Percentiles rank a stretch among this genome's conserved stretches.
Conservation (phyloP, 345 rosid genomes). For the Zanthoxylum bungeanum region DNA sequence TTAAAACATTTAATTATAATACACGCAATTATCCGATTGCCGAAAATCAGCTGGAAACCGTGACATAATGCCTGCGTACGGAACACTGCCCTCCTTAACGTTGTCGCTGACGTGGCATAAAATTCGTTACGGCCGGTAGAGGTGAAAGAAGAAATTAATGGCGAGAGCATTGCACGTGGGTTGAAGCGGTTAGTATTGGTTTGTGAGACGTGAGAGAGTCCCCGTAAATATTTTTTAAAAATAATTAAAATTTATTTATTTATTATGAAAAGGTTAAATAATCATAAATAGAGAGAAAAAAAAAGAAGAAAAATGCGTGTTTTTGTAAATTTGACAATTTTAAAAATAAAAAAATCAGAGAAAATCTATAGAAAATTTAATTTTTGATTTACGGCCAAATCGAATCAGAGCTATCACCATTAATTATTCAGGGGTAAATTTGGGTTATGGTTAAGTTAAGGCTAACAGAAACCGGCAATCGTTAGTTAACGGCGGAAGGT, state of each 20-base stretch:
- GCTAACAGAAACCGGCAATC: background rate
- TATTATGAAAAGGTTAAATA: no score
- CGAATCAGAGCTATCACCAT: no score
- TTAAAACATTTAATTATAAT: background rate
- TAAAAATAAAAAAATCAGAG: no score
- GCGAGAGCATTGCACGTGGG: conserved; percentile 8
- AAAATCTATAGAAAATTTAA: no score
- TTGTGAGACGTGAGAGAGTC: no score
- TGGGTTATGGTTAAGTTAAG: conserved; percentile 2
- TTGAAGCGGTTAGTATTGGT: background rate
- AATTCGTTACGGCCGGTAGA: background rate
- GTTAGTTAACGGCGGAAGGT: conserved; percentile 29
- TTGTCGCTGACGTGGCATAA: conserved; percentile 19
- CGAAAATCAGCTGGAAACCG: conserved; percentile 43
- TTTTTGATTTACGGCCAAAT: no score
- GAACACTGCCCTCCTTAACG: conserved; percentile 6
- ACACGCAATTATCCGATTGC: conserved; percentile 21
- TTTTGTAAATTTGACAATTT: no score
- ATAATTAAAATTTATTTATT: no score
- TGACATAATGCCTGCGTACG: conserved; percentile 28
- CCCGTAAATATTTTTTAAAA: no score
- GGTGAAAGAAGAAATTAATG: background rate
- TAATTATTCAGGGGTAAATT: no score
- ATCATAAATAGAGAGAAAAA: no score
- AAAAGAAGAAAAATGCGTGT: no score